Percentiles rank a stretch among this genome's conserved stretches.
phyloP scores from a whole-genome alignment of 495 filamentous ascomycete species.

The Pseudotulostoma volvatum region DNA sequence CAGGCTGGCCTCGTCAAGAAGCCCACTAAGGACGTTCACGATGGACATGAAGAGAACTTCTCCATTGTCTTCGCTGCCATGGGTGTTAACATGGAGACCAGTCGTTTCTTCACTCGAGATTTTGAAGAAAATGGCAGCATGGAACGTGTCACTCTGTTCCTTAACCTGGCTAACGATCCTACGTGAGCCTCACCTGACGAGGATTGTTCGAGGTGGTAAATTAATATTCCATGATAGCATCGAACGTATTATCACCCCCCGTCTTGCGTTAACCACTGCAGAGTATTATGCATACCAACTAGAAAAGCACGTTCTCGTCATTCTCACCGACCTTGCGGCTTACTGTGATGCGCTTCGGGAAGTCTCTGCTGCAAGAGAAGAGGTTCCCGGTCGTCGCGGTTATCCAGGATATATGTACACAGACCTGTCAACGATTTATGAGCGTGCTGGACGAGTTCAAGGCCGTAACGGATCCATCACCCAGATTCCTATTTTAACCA shows the following conservation, averaged over 20 bases:
- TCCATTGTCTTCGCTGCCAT: slow-evolving; percentile 98
- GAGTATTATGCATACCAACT: slow-evolving; percentile 99
- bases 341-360: slow-evolving; percentile 99
- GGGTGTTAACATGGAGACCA: slow-evolving; percentile 99
- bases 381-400: slow-evolving; percentile 98
- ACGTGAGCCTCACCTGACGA: slow-evolving; percentile 42
- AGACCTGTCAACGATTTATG: slow-evolving; percentile 98
- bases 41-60: slow-evolving; percentile 97
- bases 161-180: slow-evolving; percentile 97
- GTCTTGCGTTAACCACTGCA: slow-evolving; percentile 93
- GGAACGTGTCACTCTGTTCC: slow-evolving; percentile 91
- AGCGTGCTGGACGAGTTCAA: slow-evolving; percentile 94
- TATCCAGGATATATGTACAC: slow-evolving; percentile 99
- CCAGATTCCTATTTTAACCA: slow-evolving; percentile 95
- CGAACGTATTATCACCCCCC: slow-evolving; percentile 99
- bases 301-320: slow-evolving; percentile 98
- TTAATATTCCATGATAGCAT: slow-evolving; percentile 38
- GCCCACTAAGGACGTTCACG: slow-evolving; percentile 88
- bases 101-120: slow-evolving; percentile 93
- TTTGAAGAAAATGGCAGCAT: slow-evolving; percentile 99
- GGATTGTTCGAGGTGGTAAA: slow-evolving; percentile 3
- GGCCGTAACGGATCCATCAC: slow-evolving; percentile 97
- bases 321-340: slow-evolving; percentile 92
- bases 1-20: slow-evolving; percentile 84
- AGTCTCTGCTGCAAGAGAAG: slow-evolving; percentile 93